Percentiles rank a stretch among this genome's conserved stretches.
phyloP scores from a whole-genome alignment of 169 alveolate species.

The Eimeria praecox region DNA sequence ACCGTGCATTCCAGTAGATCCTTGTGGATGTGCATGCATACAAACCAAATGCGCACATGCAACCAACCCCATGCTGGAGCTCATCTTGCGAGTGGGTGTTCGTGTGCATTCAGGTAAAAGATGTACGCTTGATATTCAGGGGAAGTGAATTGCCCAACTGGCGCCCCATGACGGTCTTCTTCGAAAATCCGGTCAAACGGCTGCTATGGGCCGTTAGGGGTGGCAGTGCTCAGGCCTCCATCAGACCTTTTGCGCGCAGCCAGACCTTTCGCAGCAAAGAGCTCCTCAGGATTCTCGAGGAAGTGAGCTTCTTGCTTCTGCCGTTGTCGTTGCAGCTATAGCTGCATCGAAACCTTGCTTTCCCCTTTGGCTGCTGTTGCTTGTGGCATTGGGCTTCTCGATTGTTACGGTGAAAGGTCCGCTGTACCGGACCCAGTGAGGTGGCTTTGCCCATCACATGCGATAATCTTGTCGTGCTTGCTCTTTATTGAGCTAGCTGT shows the following conservation, averaged over 20 bases:
- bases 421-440: background rate
- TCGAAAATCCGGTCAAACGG: conserved; percentile 84
- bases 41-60: background rate
- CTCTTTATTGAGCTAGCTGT: background rate
- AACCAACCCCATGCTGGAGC: background rate
- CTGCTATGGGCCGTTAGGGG: conserved; percentile 85
- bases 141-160: conserved; percentile 94
- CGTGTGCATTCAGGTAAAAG: conserved; percentile 84
- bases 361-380: background rate
- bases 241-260: conserved; percentile 83
- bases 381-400: background rate
- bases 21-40: background rate
- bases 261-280: conserved; percentile 69
- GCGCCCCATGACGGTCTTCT: conserved; percentile 92
- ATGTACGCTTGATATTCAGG: conserved; percentile 91
- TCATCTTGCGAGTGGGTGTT: background rate
- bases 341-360: background rate
- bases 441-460: background rate
- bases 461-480: background rate
- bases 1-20: no score
- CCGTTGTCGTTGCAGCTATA: background rate
- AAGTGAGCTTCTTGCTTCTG: conserved; percentile 1
- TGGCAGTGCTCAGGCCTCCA: conserved; percentile 84
- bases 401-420: no score
- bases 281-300: conserved; percentile 57